Conservation (phyloP, 306 rosid genomes). For the Notholithocarpus densiflorus region DNA sequence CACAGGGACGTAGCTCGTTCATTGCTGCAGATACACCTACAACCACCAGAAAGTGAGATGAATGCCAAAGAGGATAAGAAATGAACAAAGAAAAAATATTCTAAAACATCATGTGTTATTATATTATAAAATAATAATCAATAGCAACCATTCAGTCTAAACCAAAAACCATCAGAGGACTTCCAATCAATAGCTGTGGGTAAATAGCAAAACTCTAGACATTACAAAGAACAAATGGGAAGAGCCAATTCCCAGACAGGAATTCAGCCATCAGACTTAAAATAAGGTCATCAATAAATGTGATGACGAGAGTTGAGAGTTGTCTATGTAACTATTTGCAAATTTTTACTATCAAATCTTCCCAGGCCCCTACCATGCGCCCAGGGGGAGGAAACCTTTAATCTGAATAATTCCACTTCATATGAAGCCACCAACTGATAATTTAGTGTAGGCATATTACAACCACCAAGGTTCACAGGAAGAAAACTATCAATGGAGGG, state of each 20-base stretch:
- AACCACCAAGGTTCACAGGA: neutral
- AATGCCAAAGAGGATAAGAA: conserved; percentile 17
- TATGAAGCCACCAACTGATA: neutral
- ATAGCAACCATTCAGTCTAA: neutral
- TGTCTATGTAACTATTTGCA: neutral
- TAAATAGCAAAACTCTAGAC: neutral
- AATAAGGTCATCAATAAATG: neutral
- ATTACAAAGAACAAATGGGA: too few species aligned
- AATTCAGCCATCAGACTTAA: neutral
- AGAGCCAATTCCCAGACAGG: neutral
- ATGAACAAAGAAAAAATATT: neutral
- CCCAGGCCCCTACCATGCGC: too few species aligned
- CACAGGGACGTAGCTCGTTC: conserved; percentile 97
- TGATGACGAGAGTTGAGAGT: neutral
- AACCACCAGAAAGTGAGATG: conserved; percentile 26
- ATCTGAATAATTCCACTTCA: neutral
- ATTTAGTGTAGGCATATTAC: conserved; percentile 3
- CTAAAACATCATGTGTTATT: neutral
- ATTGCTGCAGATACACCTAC: conserved; percentile 94
- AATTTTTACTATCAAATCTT: neutral
- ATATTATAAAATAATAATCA: neutral
- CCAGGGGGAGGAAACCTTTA: neutral
- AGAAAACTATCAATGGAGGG: neutral
- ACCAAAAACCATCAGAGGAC: neutral
- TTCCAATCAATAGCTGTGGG: neutral